Evolutionary conservation across 2,329 filamentous ascomycete species (phyloP), one percentile per base, ranked within the genome.

Genomic region (Sporothrix protearum): DNA sequence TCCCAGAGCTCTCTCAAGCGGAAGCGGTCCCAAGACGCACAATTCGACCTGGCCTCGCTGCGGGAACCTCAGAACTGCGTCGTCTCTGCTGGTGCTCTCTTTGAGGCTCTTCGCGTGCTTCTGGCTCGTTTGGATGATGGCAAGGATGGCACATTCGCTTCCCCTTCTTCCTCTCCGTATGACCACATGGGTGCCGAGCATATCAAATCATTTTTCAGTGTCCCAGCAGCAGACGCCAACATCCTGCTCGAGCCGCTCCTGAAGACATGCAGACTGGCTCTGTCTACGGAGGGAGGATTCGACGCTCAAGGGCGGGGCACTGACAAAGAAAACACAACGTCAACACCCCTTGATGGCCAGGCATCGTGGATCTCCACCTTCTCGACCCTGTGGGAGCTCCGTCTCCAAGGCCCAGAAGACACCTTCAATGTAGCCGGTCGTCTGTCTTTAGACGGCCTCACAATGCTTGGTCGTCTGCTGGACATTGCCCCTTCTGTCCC

Each of bases 121-220:
- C 73, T 88, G n/a, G 77, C 78, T 1, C 83, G 85, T 25, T 80
- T 86, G 5, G 80, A 82, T 42, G 76, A 78, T 16, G 77, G 77
- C 8, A 75, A 36, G 7, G 33, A 16, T 3, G 3, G 3, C 19
- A 6, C 5, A 16, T 12, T 5, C 12, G 55, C 45, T 2, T 16
- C 51, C 1, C 61, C 63, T 2, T 6, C 28, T 1, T 67, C 42
- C 0, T 69, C 64, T 3, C 36, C 68, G 4, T 82, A 82, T 73
- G 81, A 83, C 75, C 82, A 78, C 69, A 86, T 88, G 75, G 87
- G 87, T 19, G 84, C 84, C 1, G 86, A 88, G 76, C 86, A 88
- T 73, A 83, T 89, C 75, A 85, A 84, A 74, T 86, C 86, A 3
- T 80, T 89, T 7, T 88, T 89, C 76, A 84, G 81, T 70, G 81